phyloP scores from a whole-genome alignment of 2,329 filamentous ascomycete species.

The Talaromyces sp. region DNA sequence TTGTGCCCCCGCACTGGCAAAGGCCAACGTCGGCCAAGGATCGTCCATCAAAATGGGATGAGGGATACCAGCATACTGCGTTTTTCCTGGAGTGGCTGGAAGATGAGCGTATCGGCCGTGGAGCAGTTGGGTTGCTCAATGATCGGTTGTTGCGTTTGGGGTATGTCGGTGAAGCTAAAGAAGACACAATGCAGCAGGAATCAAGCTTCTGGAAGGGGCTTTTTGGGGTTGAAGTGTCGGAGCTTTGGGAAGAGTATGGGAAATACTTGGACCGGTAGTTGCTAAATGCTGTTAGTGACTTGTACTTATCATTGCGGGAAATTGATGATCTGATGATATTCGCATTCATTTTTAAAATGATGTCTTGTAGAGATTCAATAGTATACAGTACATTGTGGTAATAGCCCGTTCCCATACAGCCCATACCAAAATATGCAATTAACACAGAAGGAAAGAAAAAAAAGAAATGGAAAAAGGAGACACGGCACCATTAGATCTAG shows the following conservation, averaged over 20 bases:
- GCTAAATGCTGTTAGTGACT: background rate
- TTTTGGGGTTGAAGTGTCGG: conserved; percentile 59
- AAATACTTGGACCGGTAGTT: conserved; percentile 36
- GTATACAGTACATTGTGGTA: conserved; percentile 33
- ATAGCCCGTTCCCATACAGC: conserved; percentile 8
- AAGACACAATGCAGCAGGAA: background rate
- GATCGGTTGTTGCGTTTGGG: conserved; percentile 31
- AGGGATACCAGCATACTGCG: conserved; percentile 82
- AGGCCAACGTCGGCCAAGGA: conserved; percentile 41
- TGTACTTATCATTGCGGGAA: background rate
- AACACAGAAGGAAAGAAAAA: conserved; percentile 6
- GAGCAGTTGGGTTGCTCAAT: conserved; percentile 58
- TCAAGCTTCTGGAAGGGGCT: conserved; percentile 40
- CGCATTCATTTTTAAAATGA: background rate
- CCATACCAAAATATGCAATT: conserved; percentile 11
- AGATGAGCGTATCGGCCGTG: conserved; percentile 57
- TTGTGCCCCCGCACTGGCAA: conserved; percentile 81
- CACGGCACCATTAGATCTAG: conserved; percentile 8
- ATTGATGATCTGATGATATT: background rate
- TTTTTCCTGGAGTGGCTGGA: conserved; percentile 90
- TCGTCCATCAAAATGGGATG: conserved; percentile 66
- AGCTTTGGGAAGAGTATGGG: conserved; percentile 72
- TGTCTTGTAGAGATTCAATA: conserved; percentile 13
- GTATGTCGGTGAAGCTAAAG: conserved; percentile 24
- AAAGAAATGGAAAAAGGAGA: conserved; percentile 3